These are phyloP conservation scores for Taxillus chinensis DNA, from an alignment of 164 flowering plant genomes.

Conservation along the genomic window DNA sequence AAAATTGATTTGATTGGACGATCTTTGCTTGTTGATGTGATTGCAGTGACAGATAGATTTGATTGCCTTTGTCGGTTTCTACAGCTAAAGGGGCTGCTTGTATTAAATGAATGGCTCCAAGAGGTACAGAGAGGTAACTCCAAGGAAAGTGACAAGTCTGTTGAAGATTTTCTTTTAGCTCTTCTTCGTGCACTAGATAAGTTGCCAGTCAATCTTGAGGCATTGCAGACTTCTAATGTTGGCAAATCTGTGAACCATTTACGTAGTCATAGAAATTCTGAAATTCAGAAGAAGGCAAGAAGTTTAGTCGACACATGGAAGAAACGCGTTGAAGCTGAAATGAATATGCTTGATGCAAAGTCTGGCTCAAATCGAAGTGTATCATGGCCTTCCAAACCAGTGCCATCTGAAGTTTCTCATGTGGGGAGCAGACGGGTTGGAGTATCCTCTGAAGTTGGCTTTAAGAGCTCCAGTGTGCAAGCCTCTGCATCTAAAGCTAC, in stretches of 20 bases:
- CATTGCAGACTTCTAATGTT: conserved; percentile 70
- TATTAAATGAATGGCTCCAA: conserved; percentile 91
- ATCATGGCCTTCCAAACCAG: conserved; percentile 52
- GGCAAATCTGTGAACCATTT: conserved; percentile 67
- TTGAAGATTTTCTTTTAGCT: conserved; percentile 77
- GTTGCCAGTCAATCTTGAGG: conserved; percentile 78
- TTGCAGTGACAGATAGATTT: conserved; percentile 61
- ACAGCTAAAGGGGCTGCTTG: conserved; percentile 69
- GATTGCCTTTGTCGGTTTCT: conserved; percentile 80
- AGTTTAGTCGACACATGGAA: conserved; percentile 9
- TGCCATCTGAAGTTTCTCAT: conserved; percentile 45
- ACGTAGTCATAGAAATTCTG: conserved; percentile 45
- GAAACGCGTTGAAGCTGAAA: conserved; percentile 35
- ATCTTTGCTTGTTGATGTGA: conserved; percentile 57
- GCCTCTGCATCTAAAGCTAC: conserved; percentile 41
- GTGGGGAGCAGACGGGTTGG: conserved; percentile 43
- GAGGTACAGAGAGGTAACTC: conserved; percentile 73
- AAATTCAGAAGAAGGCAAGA: conserved; percentile 58
- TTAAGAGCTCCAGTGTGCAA: conserved; percentile 44
- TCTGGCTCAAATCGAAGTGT: conserved; percentile 52
- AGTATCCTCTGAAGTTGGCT: conserved; percentile 40
- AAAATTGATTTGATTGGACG: conserved; percentile 60
- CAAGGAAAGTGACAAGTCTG: conserved; percentile 58
- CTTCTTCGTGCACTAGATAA: conserved; percentile 88
- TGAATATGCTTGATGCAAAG: conserved; percentile 72